Base-by-base conservation (phyloP, 371 early-diverging fungal genomes). In the Ordospora pajunii region DNA sequence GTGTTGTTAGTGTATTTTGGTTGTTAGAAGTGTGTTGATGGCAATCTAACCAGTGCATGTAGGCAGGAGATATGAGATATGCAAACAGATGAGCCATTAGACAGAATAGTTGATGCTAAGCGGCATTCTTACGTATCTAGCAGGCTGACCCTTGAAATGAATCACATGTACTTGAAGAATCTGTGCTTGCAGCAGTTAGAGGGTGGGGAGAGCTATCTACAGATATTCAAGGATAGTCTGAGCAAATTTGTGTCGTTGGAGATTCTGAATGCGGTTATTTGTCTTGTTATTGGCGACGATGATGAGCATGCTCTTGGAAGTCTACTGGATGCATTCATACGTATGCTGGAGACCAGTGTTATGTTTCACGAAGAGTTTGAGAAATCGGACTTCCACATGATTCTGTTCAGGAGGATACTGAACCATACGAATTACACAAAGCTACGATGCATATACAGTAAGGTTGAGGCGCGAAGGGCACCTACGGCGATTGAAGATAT, bases 161-260 rank as follows among this genome's bases (percentile, higher is more conserved):
- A 69, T 44, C 22, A 12, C 3, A 23, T 12, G 11, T 62, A 71
- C 32, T 58, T 37, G 49, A 71, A 51, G 42, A 71, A 71, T 45
- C 46, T 71, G 9, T 71, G 58, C 37, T 46, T 58, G 22, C 52
- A 48, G 21, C 54, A 62, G 22, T 22, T 71, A 1, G 62, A 54
- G 27, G 5, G 32, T 32, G 17, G 46, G 1, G 49, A 22, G 37
- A 40, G 48, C 21, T 71, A 71, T 32, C 44, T 44, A 19, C 45
- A 71, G 27, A 58, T 71, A 19, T 63, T 71, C 12, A 43, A 23
- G 44, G 72, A 71, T 12, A 62, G 72, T 37, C n/a, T 54, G n/a
- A 9, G 22, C 6, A 19, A 25, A 8, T 14, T 71, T 10, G 62
- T 71, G 17, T 71, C 72, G 4, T 12, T 48, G 43, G 58, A 71